A percentile compares a stretch with the other conserved stretches of the same genome.
phyloP scores from a whole-genome alignment of 2,329 filamentous ascomycete genomes.

The Harringtonia aguacate region DNA sequence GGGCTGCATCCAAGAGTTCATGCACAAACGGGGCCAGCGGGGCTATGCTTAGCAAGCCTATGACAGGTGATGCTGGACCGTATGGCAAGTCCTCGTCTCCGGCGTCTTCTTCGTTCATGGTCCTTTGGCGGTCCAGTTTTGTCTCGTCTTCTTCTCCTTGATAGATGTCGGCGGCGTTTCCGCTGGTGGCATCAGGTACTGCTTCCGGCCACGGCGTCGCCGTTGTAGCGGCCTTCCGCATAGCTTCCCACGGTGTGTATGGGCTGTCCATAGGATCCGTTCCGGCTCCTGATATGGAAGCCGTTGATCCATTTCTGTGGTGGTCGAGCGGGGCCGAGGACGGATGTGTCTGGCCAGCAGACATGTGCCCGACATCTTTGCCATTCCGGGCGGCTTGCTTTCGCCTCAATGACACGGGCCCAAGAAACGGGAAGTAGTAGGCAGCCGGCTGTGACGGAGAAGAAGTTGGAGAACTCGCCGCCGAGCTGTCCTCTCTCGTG shows the following conservation, averaged over 20 bases:
- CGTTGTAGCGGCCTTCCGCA: not conserved
- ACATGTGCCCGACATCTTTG: not conserved
- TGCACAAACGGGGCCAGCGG: not conserved
- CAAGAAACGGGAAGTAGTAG: slow-evolving; percentile 1
- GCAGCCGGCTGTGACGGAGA: not conserved
- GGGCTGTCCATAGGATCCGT: not conserved
- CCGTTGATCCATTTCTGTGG: not conserved
- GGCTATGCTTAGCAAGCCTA: not conserved
- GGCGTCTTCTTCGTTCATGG: too few relatives aligned
- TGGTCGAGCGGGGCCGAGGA: too few relatives aligned
- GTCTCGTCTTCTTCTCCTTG: too few relatives aligned
- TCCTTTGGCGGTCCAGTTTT: too few relatives aligned
- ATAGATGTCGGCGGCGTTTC: too few relatives aligned
- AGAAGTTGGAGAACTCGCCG: not conserved
- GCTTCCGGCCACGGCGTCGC: not conserved
- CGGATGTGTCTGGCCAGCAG: not conserved
- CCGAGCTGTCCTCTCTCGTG: not conserved
- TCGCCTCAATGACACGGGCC: not conserved
- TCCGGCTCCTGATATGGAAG: too few relatives aligned
- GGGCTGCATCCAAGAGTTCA: not conserved
- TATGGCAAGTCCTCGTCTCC: not conserved
- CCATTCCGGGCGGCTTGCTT: not conserved
- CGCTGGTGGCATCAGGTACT: too few relatives aligned
- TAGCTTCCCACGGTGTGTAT: slow-evolving; percentile 1
- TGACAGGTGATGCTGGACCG: not conserved